Percentiles rank a stretch among this genome's conserved stretches.
These are phyloP conservation scores for Dipodascopsis uninucleata DNA, from an alignment of 805 yeast genomes.

Conservation along the genomic window DNA sequence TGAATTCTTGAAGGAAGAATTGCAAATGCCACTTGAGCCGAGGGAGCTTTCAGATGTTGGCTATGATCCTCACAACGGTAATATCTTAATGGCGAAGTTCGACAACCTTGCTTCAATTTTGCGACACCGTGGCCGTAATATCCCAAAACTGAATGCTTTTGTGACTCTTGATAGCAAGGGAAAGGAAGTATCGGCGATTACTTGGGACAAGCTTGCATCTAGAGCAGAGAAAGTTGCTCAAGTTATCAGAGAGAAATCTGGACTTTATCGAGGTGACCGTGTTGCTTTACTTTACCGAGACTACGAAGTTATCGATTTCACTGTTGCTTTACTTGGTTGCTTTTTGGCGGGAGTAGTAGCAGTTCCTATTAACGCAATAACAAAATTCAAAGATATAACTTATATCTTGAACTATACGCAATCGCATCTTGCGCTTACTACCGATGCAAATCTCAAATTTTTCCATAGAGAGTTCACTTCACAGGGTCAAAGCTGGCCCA, in stretches of 20 bases:
- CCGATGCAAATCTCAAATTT: conserved; percentile 72
- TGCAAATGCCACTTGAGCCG: conserved; percentile 64
- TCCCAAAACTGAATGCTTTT: conserved; percentile 67
- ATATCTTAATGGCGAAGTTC: conserved; percentile 35
- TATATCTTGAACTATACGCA: conserved; percentile 71
- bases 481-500: conserved; percentile 60
- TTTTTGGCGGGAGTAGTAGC: conserved; percentile 92
- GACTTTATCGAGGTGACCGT: conserved; percentile 74
- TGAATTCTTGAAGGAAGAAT: conserved; percentile 7
- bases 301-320: conserved; percentile 78
- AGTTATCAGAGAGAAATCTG: conserved; percentile 67
- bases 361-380: conserved; percentile 75
- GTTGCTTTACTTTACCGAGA: conserved; percentile 81
- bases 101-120: conserved; percentile 69
- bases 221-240: conserved; percentile 86
- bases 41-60: conserved; percentile 43
- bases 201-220: conserved; percentile 86
- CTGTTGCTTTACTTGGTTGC: conserved; percentile 84
- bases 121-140: conserved; percentile 64
- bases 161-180: conserved; percentile 72
- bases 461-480: conserved; percentile 59
- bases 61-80: conserved; percentile 39
- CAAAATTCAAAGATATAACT: conserved; percentile 61
- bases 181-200: conserved; percentile 66
- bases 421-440: conserved; percentile 71